phyloP scores from a whole-genome alignment of 140 eudicot species.

The Flaveria floridana region DNA sequence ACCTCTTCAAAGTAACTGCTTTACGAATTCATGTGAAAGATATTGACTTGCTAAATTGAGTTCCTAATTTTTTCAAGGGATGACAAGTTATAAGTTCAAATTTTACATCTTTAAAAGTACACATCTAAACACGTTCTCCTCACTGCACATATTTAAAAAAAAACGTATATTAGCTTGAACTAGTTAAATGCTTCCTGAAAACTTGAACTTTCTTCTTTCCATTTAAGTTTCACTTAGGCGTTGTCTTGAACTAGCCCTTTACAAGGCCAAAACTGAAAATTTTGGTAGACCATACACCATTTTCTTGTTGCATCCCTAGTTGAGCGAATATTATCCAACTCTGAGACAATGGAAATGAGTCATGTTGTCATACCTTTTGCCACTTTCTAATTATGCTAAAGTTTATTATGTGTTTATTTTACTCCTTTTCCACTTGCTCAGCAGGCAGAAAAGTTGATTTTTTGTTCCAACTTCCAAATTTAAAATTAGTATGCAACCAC shows the following conservation, averaged over 20 bases:
- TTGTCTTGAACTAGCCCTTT: no score
- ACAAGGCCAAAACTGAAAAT: no score
- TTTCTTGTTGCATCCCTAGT: not conserved
- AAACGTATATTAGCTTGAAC: not conserved
- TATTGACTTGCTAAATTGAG: not conserved
- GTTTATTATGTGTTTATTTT: not conserved
- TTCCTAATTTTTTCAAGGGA: not conserved
- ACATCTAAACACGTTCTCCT: not conserved
- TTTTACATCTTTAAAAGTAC: not conserved
- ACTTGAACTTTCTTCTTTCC: not conserved
- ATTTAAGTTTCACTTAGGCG: no score
- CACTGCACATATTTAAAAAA: not conserved
- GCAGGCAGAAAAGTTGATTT: not conserved
- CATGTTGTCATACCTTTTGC: not conserved
- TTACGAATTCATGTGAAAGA: slow-evolving; percentile 4
- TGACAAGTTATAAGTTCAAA: not conserved
- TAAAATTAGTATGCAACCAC: not conserved
- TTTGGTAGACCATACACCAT: not conserved
- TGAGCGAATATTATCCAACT: not conserved
- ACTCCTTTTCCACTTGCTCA: not conserved
- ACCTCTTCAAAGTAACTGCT: slow-evolving; percentile 6
- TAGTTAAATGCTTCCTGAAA: not conserved
- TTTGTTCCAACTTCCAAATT: not conserved
- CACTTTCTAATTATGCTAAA: not conserved
- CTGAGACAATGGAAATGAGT: no score